These are phyloP conservation scores for Gastrolobium bilobum DNA, from an alignment of 306 rosid genomes.

Conservation along the genomic window DNA sequence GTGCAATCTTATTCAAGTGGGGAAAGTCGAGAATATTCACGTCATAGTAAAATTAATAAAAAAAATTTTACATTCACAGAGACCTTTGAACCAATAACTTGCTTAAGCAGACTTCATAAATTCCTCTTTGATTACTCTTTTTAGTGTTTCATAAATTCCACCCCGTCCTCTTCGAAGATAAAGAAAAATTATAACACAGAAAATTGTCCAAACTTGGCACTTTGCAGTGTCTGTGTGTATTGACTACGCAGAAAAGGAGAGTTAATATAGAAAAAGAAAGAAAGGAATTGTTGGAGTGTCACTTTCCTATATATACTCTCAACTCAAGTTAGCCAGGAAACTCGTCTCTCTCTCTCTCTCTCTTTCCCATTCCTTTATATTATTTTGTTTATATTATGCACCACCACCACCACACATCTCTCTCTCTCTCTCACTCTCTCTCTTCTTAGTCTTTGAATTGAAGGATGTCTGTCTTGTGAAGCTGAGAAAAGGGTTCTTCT, in stretches of 20 bases:
- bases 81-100: too few relatives aligned
- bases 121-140: constrained; percentile 17
- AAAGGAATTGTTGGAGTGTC: constrained; percentile 78
- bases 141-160: constrained; percentile 14
- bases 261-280: constrained; percentile 40
- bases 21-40: too few relatives aligned
- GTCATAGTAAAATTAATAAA: too few relatives aligned
- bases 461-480: constrained; percentile 70
- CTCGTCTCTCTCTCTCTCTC: constrained; percentile 51
- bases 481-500: constrained; percentile 51
- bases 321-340: constrained; percentile 55
- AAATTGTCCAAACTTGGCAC: constrained; percentile 45
- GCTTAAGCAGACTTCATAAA: neutral
- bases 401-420: constrained; percentile 36
- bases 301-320: constrained; percentile 86
- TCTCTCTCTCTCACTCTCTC: constrained; percentile 31
- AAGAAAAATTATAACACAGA: constrained; percentile 13
- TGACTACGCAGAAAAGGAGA: constrained; percentile 58
- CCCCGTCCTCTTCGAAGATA: constrained; percentile 57
- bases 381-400: constrained; percentile 51
- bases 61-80: too few relatives aligned
- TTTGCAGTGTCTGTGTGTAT: constrained; percentile 60
- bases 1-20: neutral
- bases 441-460: constrained; percentile 45
- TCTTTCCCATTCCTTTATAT: constrained; percentile 43